Evolutionary conservation across 768 basidiomycete genomes (phyloP).

Genomic region (Pleurotus pulmonarius): DNA sequence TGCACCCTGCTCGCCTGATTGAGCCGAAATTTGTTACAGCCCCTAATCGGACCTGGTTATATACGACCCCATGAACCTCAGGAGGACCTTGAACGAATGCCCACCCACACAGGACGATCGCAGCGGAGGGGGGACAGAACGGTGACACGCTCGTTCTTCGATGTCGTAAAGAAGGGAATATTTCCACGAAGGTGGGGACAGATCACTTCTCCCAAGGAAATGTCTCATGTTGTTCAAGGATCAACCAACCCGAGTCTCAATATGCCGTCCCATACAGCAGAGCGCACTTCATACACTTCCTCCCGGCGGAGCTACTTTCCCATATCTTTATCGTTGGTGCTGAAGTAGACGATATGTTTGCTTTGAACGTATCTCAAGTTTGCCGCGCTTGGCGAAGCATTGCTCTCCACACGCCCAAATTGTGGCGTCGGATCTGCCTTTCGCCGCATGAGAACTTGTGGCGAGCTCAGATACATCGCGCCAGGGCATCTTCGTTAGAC

Average conservation of each 20-base stretch:
- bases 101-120: constrained; percentile 36
- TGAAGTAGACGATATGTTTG: constrained; percentile 51
- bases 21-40: constrained; percentile 1
- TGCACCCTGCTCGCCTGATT: constrained; percentile 1
- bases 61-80: background rate
- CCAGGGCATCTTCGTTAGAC: constrained; percentile 59
- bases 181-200: constrained; percentile 24
- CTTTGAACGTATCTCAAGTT: constrained; percentile 64
- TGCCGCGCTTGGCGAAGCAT: constrained; percentile 63
- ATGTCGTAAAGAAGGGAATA: constrained; percentile 40
- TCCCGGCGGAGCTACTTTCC: constrained; percentile 63
- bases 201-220: background rate
- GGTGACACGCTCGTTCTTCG: constrained; percentile 49
- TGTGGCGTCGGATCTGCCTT: constrained; percentile 64
- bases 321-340: constrained; percentile 62
- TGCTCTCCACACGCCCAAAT: constrained; percentile 51
- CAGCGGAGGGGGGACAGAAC: constrained; percentile 39
- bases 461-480: constrained; percentile 57
- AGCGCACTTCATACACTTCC: constrained; percentile 48
- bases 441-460: constrained; percentile 51
- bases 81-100: background rate
- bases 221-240: background rate
- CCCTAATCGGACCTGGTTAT: constrained; percentile 4
- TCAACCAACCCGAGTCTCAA: background rate
- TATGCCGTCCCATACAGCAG: constrained; percentile 7